Base-by-base conservation (phyloP, 768 basidiomycete genomes). In the Hemileccinum rubropunctum region DNA sequence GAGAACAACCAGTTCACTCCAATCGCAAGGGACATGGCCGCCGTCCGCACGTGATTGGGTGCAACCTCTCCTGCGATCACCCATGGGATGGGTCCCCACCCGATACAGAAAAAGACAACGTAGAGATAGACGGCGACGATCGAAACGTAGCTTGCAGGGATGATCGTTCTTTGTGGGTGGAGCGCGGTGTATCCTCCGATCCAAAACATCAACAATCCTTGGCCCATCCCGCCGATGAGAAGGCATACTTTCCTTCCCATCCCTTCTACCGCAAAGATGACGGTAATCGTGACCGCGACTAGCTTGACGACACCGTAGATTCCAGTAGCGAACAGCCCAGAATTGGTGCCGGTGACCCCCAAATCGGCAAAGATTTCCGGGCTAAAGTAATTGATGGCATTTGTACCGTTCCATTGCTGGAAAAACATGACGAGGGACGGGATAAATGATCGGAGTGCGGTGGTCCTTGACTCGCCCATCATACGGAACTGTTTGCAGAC, bases 381-480 rank as follows among this genome's bases (percentile, higher is more conserved):
- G 53, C 74, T 74, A 50, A 73, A 81, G 55, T 81, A 81, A 57
- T 79, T 79, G 57, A 81, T 76, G 2, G 77, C 73, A 53, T 81
- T 80, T 12, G 76, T 77, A 13, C 80, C 80, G 0, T 76, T 79
- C 72, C 76, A 77, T 60, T 80, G 71, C 35, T 66, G 64, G 58
- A 73, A 74, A 53, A 76, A 67, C 73, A 78, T 77, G 51, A 77
- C 65, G 26, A 78, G 56, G 1, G 75, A 69, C 5, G 76, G 76
- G 20, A 77, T 76, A 44, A 75, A 70, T 21, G 71, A 75, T 27
- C 75, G 67, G 17, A 77, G 51, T 0, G 71, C 70, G n/a, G 71
- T 75, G 2, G 59, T 48, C n/a, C 64, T 68, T 8, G 71, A 74
- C 49, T 75, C 74, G 44, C 70, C 73, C 73, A 79, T 77, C 52